Evolutionary conservation across 192 early-diverging fungal genomes (phyloP).

Genomic region (Backusella tarrabulga): DNA sequence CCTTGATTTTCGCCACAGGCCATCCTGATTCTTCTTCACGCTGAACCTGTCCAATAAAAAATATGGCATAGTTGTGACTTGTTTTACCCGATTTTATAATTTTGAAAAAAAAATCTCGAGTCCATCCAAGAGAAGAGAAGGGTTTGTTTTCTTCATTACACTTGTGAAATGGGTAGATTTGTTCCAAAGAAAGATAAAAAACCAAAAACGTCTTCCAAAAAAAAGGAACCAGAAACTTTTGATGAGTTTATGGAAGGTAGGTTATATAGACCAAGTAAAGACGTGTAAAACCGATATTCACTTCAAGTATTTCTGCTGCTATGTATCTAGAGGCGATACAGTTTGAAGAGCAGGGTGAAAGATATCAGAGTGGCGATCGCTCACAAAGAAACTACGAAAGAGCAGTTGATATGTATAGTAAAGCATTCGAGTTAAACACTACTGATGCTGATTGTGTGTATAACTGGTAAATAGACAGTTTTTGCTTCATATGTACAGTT

Average conservation of each 20-base stretch:
- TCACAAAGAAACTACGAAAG: constrained; percentile 64
- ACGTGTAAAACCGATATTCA: background rate
- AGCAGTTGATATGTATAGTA: constrained; percentile 62
- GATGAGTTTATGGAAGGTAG: constrained; percentile 59
- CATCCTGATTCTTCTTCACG: too few species aligned
- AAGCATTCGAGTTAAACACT: constrained; percentile 52
- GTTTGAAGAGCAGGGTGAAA: constrained; percentile 63
- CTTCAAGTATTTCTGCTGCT: background rate
- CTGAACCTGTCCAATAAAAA: background rate
- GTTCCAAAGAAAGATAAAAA: constrained; percentile 3
- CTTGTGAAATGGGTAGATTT: constrained; percentile 6
- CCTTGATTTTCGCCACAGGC: too few species aligned
- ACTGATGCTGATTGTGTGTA: constrained; percentile 63
- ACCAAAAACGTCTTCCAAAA: constrained; percentile 28
- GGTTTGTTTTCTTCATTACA: background rate
- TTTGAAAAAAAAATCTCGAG: background rate
- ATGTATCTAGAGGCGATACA: constrained; percentile 44
- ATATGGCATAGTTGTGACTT: background rate
- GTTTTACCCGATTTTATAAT: background rate
- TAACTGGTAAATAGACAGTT: constrained; percentile 50
- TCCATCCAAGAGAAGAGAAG: background rate
- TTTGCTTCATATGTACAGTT: background rate
- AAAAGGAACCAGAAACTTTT: constrained; percentile 48
- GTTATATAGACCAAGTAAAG: background rate
- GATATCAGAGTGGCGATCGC: constrained; percentile 66